A percentile compares a stretch with the other conserved stretches of the same genome.
Evolutionary conservation across 345 rosid genomes (phyloP).

Genomic region (Citrus sinensis): DNA sequence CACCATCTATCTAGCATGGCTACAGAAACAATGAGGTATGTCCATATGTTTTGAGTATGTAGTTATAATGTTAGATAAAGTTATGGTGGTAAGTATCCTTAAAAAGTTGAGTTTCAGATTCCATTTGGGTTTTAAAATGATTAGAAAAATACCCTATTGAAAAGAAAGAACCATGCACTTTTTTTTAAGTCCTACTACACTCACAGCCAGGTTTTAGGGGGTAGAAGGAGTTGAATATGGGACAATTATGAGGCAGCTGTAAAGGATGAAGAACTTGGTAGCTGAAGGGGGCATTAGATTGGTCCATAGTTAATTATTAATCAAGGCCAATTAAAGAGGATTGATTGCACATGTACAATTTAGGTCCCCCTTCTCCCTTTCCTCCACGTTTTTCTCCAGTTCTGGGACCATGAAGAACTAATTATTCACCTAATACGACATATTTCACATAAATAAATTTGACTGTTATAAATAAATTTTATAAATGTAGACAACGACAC

Average conservation of each 20-base stretch:
- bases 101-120: neutral
- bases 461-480: neutral
- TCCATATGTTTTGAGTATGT: neutral
- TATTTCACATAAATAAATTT: neutral
- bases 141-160: neutral
- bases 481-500: neutral
- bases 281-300: neutral
- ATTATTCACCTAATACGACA: neutral
- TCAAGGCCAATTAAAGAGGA: slow-evolving; percentile 19
- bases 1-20: neutral
- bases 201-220: neutral
- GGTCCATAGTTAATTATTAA: slow-evolving; percentile 16
- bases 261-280: slow-evolving; percentile 12
- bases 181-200: neutral
- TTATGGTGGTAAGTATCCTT: neutral
- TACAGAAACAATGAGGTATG: neutral
- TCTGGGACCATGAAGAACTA: slow-evolving; percentile 3
- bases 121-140: neutral
- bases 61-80: neutral
- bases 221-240: neutral
- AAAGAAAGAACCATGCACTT: neutral
- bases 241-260: slow-evolving; percentile 12
- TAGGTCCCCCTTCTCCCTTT: neutral
- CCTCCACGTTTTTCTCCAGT: neutral
- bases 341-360: neutral